Percentiles rank a stretch among this genome's conserved stretches.
phyloP scores from a whole-genome alignment of 352 stramenopile genomes.

The Thalassiosira exigua region DNA sequence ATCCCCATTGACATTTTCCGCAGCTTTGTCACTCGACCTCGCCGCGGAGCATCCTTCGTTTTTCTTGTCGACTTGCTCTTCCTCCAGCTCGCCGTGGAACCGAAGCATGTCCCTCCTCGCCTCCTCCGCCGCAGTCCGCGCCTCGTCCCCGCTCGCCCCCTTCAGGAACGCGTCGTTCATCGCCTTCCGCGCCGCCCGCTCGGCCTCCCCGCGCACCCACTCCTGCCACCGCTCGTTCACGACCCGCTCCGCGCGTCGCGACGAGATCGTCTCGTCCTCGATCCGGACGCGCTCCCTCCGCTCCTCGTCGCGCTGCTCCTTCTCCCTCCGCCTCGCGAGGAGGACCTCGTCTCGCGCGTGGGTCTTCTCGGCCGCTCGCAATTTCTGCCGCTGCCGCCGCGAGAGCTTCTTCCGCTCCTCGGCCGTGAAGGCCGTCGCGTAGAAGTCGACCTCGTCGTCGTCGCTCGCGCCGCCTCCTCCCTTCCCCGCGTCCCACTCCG shows the following conservation, averaged over 20 bases:
- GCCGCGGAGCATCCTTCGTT: background rate
- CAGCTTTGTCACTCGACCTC: background rate
- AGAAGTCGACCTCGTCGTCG: conserved; percentile 48
- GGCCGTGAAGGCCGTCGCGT: conserved; percentile 31
- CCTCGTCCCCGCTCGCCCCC: conserved; percentile 52
- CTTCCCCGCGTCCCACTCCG: conserved; percentile 64
- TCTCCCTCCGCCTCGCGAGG: conserved; percentile 47
- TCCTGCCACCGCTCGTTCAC: conserved; percentile 62
- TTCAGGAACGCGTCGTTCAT: conserved; percentile 75
- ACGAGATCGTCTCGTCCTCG: conserved; percentile 43
- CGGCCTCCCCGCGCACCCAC: conserved; percentile 62
- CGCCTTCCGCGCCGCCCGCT: conserved; percentile 55
- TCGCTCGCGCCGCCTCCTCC: conserved; percentile 36
- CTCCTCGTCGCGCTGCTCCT: conserved; percentile 51
- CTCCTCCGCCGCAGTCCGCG: conserved; percentile 48
- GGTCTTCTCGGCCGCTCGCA: conserved; percentile 68
- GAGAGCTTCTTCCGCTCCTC: conserved; percentile 59
- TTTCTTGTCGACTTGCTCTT: conserved; percentile 6
- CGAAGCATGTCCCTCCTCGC: conserved; percentile 50
- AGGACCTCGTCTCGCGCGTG: conserved; percentile 57
- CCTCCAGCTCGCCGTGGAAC: conserved; percentile 57
- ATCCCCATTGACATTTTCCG: background rate
- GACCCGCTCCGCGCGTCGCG: conserved; percentile 45
- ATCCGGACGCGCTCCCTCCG: conserved; percentile 42
- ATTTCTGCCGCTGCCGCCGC: conserved; percentile 62